Percentiles rank a stretch among this genome's conserved stretches.
Evolutionary conservation across 2,329 filamentous ascomycete genomes (phyloP).

Genomic region (Cladophialophora chaetospira): DNA sequence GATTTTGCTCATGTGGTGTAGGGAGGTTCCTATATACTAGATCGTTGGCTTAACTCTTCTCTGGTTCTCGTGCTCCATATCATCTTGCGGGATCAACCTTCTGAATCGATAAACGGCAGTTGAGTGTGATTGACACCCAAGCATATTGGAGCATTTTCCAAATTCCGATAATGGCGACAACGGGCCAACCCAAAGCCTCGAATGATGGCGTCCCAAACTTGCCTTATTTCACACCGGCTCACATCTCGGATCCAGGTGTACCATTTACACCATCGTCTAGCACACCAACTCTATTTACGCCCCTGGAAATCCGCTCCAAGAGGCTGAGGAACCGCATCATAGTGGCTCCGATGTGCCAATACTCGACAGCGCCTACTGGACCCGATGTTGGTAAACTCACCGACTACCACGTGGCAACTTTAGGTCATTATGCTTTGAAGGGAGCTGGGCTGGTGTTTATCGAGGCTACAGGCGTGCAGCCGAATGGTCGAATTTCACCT

Average conservation of each 20-base stretch:
- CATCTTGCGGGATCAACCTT: too few relatives aligned
- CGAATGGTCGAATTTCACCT: constrained; percentile 75
- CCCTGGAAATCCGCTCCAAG: constrained; percentile 57
- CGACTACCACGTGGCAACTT: constrained; percentile 48
- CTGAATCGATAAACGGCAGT: too few relatives aligned
- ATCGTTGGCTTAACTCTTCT: too few relatives aligned
- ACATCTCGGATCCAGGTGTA: constrained; percentile 24
- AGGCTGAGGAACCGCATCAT: constrained; percentile 60
- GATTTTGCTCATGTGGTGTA: too few relatives aligned
- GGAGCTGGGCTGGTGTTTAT: constrained; percentile 51
- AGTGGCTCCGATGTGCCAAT: constrained; percentile 61
- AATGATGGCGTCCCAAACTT: constrained; percentile 30
- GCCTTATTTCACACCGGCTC: constrained; percentile 32
- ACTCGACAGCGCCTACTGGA: constrained; percentile 37
- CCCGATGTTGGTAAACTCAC: constrained; percentile 46
- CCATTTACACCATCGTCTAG: constrained; percentile 18
- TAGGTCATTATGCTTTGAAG: constrained; percentile 34
- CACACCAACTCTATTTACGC: constrained; percentile 37
- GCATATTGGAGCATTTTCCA: too few relatives aligned
- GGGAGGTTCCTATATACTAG: too few relatives aligned
- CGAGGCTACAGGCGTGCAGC: constrained; percentile 74
- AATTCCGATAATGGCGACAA: constrained; percentile 9
- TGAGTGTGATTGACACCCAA: too few relatives aligned
- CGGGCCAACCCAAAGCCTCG: constrained; percentile 6
- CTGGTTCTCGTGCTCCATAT: too few relatives aligned